Conservation (phyloP, 108 stramenopile genomes). For the Fragilaria crotonensis region DNA sequence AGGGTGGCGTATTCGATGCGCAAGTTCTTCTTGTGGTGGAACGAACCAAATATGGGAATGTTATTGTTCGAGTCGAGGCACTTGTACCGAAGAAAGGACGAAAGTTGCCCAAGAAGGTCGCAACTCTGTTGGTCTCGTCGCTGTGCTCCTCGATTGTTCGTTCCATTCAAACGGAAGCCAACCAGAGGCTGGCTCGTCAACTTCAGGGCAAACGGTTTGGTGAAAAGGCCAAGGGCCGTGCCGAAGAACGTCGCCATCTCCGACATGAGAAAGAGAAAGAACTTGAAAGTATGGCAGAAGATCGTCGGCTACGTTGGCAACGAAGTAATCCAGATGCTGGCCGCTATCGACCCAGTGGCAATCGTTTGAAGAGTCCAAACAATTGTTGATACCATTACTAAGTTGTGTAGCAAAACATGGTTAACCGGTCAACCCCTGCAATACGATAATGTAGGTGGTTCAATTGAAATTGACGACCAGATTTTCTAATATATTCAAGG, state of each 20-base stretch:
- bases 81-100: slow-evolving; percentile 31
- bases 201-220: slow-evolving; percentile 47
- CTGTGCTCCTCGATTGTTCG: slow-evolving; percentile 40
- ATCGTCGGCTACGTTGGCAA: slow-evolving; percentile 73
- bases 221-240: slow-evolving; percentile 31
- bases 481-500: too few relatives aligned
- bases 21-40: slow-evolving; percentile 34
- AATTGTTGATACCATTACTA: too few relatives aligned
- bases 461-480: too few relatives aligned
- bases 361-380: slow-evolving; percentile 42
- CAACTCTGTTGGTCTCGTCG: slow-evolving; percentile 27
- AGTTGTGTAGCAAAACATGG: too few relatives aligned
- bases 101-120: slow-evolving; percentile 17
- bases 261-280: slow-evolving; percentile 51
- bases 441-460: too few relatives aligned
- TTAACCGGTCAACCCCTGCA: too few relatives aligned
- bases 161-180: slow-evolving; percentile 34
- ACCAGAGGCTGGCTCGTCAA: slow-evolving; percentile 44
- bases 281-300: slow-evolving; percentile 77
- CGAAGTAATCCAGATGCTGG: slow-evolving; percentile 71
- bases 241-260: slow-evolving; percentile 43
- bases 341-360: slow-evolving; percentile 63
- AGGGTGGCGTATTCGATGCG: slow-evolving; percentile 67
- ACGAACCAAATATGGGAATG: not conserved
- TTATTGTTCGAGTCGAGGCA: slow-evolving; percentile 24